These are phyloP conservation scores for Aureobasidium sp. DNA, from an alignment of 2,329 filamentous ascomycete species.

Conservation along the genomic window DNA sequence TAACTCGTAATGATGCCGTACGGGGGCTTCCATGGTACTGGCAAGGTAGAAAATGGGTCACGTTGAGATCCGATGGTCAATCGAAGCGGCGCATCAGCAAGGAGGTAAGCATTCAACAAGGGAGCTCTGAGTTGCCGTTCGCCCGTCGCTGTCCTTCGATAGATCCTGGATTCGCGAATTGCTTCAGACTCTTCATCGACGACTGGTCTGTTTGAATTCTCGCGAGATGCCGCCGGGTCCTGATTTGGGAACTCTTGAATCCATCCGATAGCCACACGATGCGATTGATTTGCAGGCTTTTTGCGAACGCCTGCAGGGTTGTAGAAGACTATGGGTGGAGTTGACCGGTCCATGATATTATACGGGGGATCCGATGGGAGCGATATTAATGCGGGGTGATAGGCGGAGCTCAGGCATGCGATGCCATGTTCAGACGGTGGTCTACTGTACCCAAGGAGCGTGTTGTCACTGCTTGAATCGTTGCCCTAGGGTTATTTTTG, in stretches of 20 bases:
- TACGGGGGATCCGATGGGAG: neutral
- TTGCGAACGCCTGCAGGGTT: conserved; percentile 7
- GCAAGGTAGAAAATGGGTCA: conserved; percentile 4
- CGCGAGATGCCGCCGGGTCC: neutral
- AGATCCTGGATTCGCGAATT: neutral
- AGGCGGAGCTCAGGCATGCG: neutral
- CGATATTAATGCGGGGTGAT: neutral
- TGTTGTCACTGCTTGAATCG: neutral
- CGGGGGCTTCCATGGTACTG: neutral
- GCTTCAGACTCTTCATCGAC: neutral
- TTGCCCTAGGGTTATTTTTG: neutral
- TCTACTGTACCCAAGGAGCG: neutral
- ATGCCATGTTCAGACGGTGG: neutral
- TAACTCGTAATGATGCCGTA: conserved; percentile 9
- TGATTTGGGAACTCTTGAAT: conserved; percentile 6
- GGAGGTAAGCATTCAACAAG: neutral
- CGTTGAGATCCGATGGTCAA: conserved; percentile 3
- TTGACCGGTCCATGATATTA: neutral
- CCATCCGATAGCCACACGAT: neutral
- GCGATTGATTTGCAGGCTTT: neutral
- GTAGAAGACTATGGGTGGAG: neutral
- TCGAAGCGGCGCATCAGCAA: neutral
- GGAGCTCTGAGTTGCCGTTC: neutral
- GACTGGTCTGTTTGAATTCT: neutral
- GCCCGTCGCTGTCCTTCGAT: neutral